These are phyloP conservation scores for Flaveria floridana DNA, from an alignment of 140 eudicot species.

Conservation along the genomic window DNA sequence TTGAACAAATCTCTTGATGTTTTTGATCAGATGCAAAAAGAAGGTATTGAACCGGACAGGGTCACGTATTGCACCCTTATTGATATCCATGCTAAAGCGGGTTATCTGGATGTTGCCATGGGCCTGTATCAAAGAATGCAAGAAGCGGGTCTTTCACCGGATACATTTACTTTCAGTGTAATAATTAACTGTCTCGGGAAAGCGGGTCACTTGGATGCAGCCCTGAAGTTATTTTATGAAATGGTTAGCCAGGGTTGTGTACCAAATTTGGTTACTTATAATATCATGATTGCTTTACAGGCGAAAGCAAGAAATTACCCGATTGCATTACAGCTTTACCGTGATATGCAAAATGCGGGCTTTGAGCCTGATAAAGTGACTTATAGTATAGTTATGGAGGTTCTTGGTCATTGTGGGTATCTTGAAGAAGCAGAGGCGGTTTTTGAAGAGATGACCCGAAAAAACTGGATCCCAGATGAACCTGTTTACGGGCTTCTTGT, in stretches of 20 bases:
- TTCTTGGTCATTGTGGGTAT: slow-evolving; percentile 93
- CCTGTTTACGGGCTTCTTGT: slow-evolving; percentile 96
- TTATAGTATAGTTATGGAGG: slow-evolving; percentile 95
- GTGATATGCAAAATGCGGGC: slow-evolving; percentile 81
- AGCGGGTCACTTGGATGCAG: slow-evolving; percentile 88
- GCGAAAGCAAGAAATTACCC: slow-evolving; percentile 93
- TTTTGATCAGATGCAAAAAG: slow-evolving; percentile 71
- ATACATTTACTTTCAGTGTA: slow-evolving; percentile 89
- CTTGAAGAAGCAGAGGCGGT: slow-evolving; percentile 91
- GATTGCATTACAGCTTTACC: slow-evolving; percentile 67
- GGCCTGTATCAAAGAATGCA: slow-evolving; percentile 85
- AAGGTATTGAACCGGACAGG: slow-evolving; percentile 83
- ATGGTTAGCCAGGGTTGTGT: slow-evolving; percentile 86
- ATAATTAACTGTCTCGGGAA: slow-evolving; percentile 91
- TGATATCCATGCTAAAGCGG: slow-evolving; percentile 95
- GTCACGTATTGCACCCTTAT: slow-evolving; percentile 95
- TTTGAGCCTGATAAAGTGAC: slow-evolving; percentile 95
- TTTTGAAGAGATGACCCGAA: slow-evolving; percentile 78
- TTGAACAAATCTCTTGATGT: slow-evolving; percentile 72
- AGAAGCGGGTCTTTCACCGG: slow-evolving; percentile 92
- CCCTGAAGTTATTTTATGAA: slow-evolving; percentile 75
- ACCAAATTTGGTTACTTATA: slow-evolving; percentile 86
- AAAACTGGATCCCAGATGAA: slow-evolving; percentile 97
- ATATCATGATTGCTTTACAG: slow-evolving; percentile 91
- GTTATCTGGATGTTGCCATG: slow-evolving; percentile 92